A percentile compares a stretch with the other conserved stretches of the same genome.
Evolutionary conservation across 208 protist species (phyloP).

Genomic region (Crithidia bombi): DNA sequence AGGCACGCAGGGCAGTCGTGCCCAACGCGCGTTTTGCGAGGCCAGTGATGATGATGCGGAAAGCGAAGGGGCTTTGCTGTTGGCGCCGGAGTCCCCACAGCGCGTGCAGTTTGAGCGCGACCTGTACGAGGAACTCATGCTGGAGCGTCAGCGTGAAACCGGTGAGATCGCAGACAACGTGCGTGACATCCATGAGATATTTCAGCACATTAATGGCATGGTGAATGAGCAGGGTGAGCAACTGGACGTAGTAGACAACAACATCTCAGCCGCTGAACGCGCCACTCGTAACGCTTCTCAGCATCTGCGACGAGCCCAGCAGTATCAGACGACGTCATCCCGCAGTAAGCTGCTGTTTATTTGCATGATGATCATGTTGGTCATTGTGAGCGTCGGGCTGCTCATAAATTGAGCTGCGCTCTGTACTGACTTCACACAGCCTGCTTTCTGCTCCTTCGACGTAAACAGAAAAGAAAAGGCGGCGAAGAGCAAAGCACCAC

Average conservation of each 20-base stretch:
- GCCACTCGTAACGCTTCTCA: slow-evolving; percentile 71
- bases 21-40: slow-evolving; percentile 18
- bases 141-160: slow-evolving; percentile 78
- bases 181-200: slow-evolving; percentile 88
- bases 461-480: too few species aligned
- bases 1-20: slow-evolving; percentile 29
- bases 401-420: slow-evolving; percentile 16
- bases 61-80: slow-evolving; percentile 19
- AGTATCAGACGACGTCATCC: slow-evolving; percentile 59
- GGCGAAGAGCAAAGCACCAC: too few species aligned
- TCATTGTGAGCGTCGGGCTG: slow-evolving; percentile 41
- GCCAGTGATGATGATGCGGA: slow-evolving; percentile 47
- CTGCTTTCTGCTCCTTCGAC: neutral
- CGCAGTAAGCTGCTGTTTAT: slow-evolving; percentile 68
- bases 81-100: slow-evolving; percentile 40
- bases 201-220: slow-evolving; percentile 85
- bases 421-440: neutral
- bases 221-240: slow-evolving; percentile 82
- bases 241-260: slow-evolving; percentile 72
- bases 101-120: slow-evolving; percentile 70
- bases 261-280: slow-evolving; percentile 54
- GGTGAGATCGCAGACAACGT: slow-evolving; percentile 87
- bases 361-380: slow-evolving; percentile 59
- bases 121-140: slow-evolving; percentile 85
- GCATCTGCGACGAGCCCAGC: slow-evolving; percentile 66